Conservation (phyloP, 495 filamentous ascomycete species). For the Penicillium soppii region DNA sequence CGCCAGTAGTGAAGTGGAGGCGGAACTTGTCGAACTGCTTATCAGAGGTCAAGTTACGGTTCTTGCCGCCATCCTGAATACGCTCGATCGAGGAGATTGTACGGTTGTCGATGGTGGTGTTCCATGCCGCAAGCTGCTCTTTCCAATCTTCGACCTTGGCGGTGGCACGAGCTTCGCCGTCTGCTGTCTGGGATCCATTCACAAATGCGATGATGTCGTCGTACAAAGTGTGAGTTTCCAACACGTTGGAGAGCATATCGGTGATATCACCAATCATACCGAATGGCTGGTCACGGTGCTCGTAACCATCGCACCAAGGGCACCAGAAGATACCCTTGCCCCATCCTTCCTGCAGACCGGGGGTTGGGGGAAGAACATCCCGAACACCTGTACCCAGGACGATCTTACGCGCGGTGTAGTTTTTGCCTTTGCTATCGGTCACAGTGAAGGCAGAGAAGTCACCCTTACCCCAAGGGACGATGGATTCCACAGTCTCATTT, state of each 20-base stretch:
- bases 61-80: slow-evolving; percentile 37
- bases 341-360: slow-evolving; percentile 50
- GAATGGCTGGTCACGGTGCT: slow-evolving; percentile 56
- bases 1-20: slow-evolving; percentile 51
- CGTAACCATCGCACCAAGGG: slow-evolving; percentile 61
- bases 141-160: slow-evolving; percentile 44
- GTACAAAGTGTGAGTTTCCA: slow-evolving; percentile 50
- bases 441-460: slow-evolving; percentile 47
- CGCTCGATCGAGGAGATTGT: slow-evolving; percentile 49
- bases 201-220: slow-evolving; percentile 47
- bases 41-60: slow-evolving; percentile 33
- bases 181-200: slow-evolving; percentile 53
- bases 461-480: slow-evolving; percentile 29
- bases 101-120: slow-evolving; percentile 53
- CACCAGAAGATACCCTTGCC: slow-evolving; percentile 62
- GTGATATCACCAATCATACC: slow-evolving; percentile 47
- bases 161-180: slow-evolving; percentile 34
- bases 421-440: slow-evolving; percentile 26
- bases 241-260: slow-evolving; percentile 40
- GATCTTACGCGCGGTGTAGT: slow-evolving; percentile 48
- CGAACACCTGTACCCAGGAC: slow-evolving; percentile 55
- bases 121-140: slow-evolving; percentile 44
- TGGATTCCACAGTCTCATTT: slow-evolving; percentile 51
- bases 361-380: slow-evolving; percentile 53
- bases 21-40: slow-evolving; percentile 50